Percentiles rank a stretch among this genome's conserved stretches.
These are phyloP conservation scores for Exserohilum rostratum DNA, from an alignment of 2,329 filamentous ascomycete genomes.

Conservation along the genomic window DNA sequence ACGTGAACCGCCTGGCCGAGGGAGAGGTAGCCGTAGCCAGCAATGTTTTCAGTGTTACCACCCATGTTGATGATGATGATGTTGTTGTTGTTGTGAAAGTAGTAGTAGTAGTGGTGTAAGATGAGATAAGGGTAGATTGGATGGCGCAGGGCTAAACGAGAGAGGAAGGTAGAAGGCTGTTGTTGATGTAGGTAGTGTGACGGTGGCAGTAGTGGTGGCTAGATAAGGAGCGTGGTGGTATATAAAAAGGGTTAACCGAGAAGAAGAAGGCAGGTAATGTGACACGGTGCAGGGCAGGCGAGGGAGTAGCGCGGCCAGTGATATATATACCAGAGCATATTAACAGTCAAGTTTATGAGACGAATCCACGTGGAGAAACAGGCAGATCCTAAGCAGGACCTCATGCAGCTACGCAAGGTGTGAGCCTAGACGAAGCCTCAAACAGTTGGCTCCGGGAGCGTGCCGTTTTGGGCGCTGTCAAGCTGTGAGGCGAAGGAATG, in stretches of 20 bases:
- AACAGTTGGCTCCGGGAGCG: constrained; percentile 48
- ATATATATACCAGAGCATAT: constrained; percentile 41
- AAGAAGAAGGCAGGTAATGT: constrained; percentile 13
- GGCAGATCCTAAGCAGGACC: constrained; percentile 41
- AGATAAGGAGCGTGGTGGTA: constrained; percentile 19
- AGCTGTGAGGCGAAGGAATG: constrained; percentile 45
- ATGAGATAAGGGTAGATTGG: constrained; percentile 27
- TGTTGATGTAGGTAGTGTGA: constrained; percentile 13
- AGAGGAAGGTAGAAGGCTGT: constrained; percentile 30
- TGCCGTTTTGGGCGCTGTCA: constrained; percentile 50
- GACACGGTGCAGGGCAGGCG: constrained; percentile 17
- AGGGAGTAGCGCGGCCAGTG: constrained; percentile 29
- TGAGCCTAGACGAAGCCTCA: constrained; percentile 47
- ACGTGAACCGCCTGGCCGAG: constrained; percentile 75
- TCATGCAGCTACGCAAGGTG: constrained; percentile 44
- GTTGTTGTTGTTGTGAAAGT: neutral
- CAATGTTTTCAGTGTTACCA: constrained; percentile 49
- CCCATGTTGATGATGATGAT: constrained; percentile 46
- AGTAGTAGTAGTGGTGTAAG: neutral
- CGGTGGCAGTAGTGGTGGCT: constrained; percentile 15
- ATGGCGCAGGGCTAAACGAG: constrained; percentile 32
- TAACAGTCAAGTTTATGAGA: constrained; percentile 37
- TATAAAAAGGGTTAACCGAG: constrained; percentile 11
- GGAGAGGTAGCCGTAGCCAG: constrained; percentile 51
- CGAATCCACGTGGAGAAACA: constrained; percentile 45